Evolutionary conservation across 1,284 basidiomycete species (phyloP), one percentile per base, ranked within the genome.

Genomic region (Cryptococcus jaspeensis): DNA sequence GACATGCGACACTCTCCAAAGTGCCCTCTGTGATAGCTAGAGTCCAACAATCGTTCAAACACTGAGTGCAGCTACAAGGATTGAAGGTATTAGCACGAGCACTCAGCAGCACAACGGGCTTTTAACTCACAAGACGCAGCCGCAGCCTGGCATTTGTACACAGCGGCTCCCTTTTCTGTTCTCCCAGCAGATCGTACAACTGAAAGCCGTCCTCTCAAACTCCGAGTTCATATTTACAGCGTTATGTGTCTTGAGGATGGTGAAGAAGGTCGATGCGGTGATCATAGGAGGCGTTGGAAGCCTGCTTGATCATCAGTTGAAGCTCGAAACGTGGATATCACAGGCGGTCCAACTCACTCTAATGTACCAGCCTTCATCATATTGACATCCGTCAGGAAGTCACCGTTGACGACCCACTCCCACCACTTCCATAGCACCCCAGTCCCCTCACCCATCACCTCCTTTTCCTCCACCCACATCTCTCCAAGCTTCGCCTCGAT

Each of bases 161-260:
- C 74, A 77, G 20, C 60, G 57, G 50, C 64, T 69, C 1, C 76
- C 76, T 56, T 74, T 76, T 18, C 70, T 59, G 40, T 68, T 70
- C 56, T 76, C 75, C 41, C 77, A 63, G 55, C 76, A 78, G 55
- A 78, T 77, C 20, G 71, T 67, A 58, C 75, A 78, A 1, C 69
- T 65, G 52, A 71, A 76, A 0, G 71, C 67, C 2, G 68, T 73
- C 22, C 52, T 46, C 49, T 69, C 65, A 48, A 78, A 78, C 11
- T 65, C 64, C 8, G 66, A 62, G 36, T 66, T 66, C 3, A 66
- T 20, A n/a, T 70, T 64, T 4, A 49, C 41, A 1, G 66, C 61
- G 50, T 74, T 66, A 55, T 71, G 65, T 1, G 60, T 53, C 41
- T 73, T 73, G 37, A 74, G 60, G 13, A 62, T 52, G n/a, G 68